Conservation (phyloP, 2,329 filamentous ascomycete genomes). For the Colletotrichum camelliae region DNA sequence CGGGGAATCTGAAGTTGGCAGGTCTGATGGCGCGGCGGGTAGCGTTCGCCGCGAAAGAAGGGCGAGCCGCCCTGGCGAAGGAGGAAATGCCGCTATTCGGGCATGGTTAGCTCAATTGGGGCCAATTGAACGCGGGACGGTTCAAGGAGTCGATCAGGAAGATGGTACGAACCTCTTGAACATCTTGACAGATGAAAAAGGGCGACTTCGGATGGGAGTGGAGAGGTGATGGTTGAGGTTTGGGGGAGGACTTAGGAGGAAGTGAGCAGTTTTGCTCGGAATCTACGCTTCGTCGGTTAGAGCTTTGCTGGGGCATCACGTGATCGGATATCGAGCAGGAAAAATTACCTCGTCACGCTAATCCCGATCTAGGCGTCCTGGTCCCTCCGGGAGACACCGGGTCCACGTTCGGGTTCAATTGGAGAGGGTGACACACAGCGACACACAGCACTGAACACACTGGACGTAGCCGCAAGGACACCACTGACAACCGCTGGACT, state of each 20-base stretch:
- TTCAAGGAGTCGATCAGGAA: constrained; percentile 31
- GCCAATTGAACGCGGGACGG: constrained; percentile 48
- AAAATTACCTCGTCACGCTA: constrained; percentile 21
- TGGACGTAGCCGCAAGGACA: neutral
- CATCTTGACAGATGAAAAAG: constrained; percentile 77
- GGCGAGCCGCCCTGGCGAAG: constrained; percentile 67
- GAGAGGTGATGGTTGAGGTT: constrained; percentile 57
- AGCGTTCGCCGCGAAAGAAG: constrained; percentile 62
- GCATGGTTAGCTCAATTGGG: constrained; percentile 54
- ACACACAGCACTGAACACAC: neutral
- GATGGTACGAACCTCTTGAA: constrained; percentile 75
- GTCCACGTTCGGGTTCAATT: constrained; percentile 20
- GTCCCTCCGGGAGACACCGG: constrained; percentile 17
- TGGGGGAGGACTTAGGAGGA: constrained; percentile 55
- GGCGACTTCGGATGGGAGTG: constrained; percentile 66
- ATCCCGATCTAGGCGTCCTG: constrained; percentile 4
- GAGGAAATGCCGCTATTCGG: constrained; percentile 69
- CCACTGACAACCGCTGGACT: neutral
- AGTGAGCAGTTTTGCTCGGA: constrained; percentile 54
- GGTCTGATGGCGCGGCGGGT: constrained; percentile 64
- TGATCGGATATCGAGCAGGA: constrained; percentile 27
- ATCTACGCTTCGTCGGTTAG: constrained; percentile 48
- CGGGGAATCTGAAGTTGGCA: constrained; percentile 58
- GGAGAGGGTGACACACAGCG: neutral
- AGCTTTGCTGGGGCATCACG: constrained; percentile 46